Evolutionary conservation across 2,329 filamentous ascomycete species (phyloP), one percentile per base, ranked within the genome.

Genomic region (Coniella vitis): DNA sequence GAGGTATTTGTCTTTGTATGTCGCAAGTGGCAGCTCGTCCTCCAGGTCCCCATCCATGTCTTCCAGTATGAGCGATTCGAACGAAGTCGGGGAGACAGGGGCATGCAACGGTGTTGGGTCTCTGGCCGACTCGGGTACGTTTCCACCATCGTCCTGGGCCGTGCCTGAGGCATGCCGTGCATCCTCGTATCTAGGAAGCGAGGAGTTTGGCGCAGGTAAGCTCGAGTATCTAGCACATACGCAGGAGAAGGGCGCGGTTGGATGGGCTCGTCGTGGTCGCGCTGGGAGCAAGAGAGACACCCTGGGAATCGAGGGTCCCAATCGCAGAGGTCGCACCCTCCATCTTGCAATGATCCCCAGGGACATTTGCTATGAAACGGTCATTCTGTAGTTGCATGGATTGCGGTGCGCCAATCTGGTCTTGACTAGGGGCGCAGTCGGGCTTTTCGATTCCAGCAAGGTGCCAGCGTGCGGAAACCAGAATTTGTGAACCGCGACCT

Each of bases 311-410:
- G 56, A 51, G 48, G 55, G 57, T 48, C 53, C 55, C 58, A 55
- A 57, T 59, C 57, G 57, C 60, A 60, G 65, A 56, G 61, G 60
- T 61, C 63, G 63, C 60, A 63, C 64, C 64, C 69, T 68, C 69
- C 68, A 69, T 62, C 63, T 53, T 60, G 65, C 63, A 56, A 63
- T 66, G 66, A 69, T 66, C 65, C 69, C 68, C 62, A 69, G 63
- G 63, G 64, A 70, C 71, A 74, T 73, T 66, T 58, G 61, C 67
- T 66, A 72, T 69, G 57, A 62, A 49, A 48, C 57, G 59, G 50
- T 55, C 69, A 73, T 72, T 42, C 45, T 52, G 52, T 25, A 34
- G 25, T 10, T 7, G n/a, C 13, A 34, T 13, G 10, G 12, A 10
- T 13, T 43, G 38, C 12, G 7, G 14, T 50, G 38, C 47, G 43